Base-by-base conservation (phyloP, 805 yeast genomes). In the Ogataea corticis region DNA sequence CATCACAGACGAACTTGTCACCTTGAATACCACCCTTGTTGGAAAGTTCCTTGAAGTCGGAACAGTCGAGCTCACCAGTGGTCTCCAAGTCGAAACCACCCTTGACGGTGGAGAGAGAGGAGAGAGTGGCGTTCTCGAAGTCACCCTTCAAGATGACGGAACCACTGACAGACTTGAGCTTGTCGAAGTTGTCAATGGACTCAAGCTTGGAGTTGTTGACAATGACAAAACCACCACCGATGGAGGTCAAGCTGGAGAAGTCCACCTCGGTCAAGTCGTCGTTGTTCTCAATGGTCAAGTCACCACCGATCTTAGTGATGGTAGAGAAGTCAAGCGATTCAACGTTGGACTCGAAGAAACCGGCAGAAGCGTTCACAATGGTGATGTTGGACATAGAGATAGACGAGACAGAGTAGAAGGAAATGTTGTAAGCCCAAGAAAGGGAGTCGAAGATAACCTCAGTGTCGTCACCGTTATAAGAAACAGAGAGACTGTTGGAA, bases 211-310 rank as follows among this genome's bases (percentile, higher is more conserved):
- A 72, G 85, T 94, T 94, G 82, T 90, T 88, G 54, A 87, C 81
- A 65, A 94, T 74, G 61, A 79, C 83, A 69, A 94, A 87, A 70
- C 97, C 99, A 80, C 99, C 98, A 68, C 92, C 95, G 61, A 94
- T 74, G 40, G 77, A 54, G 51, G 82, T 75, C 70, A 94, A 80
- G 65, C 76, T 68, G 42, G 86, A 73, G 77, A 89, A 85, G 55
- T 83, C 81, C 49, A 87, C 56, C 58, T 73, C 76, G 59, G 79
- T 77, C 68, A 94, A 80, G 44, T 85, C 78, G 51, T 79, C 76
- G 79, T 94, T 94, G 57, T 83, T 74, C 66, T 72, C 72, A 62
- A 94, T 71, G 55, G 91, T 71, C 61, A 94, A 79, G 56, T 96
- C 82, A 61, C 85, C 88, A 67, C 97, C 97, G 62, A 92, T 76